A percentile compares a stretch with the other conserved stretches of the same genome.
Conservation (phyloP, 1,284 basidiomycete species). For the Amylostereum chailletii region DNA sequence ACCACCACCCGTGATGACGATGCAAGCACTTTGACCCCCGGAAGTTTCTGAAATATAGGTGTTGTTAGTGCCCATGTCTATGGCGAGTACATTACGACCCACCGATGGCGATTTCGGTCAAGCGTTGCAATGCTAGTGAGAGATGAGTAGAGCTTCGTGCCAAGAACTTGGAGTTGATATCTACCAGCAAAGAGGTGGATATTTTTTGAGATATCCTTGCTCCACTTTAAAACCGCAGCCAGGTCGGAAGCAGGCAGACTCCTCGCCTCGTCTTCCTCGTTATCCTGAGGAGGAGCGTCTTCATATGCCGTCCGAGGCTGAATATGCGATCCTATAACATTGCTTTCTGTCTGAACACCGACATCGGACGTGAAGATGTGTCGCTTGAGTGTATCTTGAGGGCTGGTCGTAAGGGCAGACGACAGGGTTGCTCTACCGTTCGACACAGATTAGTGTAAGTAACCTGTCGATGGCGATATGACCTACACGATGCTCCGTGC, state of each 20-base stretch:
- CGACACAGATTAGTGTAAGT: conserved; percentile 1
- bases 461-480: not conserved
- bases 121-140: conserved; percentile 45
- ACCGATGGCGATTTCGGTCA: conserved; percentile 66
- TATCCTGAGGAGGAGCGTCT: conserved; percentile 25
- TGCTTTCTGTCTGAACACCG: conserved; percentile 53
- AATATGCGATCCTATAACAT: conserved; percentile 26
- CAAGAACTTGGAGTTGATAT: conserved; percentile 1
- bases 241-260: conserved; percentile 48
- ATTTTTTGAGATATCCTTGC: conserved; percentile 63
- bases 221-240: conserved; percentile 59
- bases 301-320: conserved; percentile 23
- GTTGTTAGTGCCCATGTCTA: too few species aligned
- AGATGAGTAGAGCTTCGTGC: not conserved
- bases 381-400: conserved; percentile 40
- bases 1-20: conserved; percentile 57
- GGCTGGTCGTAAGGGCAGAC: conserved; percentile 32
- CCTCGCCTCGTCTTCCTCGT: conserved; percentile 41
- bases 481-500: conserved; percentile 62
- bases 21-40: conserved; percentile 56
- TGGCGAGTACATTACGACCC: conserved; percentile 7
- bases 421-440: conserved; percentile 38
- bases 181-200: conserved; percentile 55
- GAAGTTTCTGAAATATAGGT: conserved; percentile 39
- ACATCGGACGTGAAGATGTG: conserved; percentile 49